phyloP scores from a whole-genome alignment of 148 eudicot species.

The Fagopyrum esculentum region DNA sequence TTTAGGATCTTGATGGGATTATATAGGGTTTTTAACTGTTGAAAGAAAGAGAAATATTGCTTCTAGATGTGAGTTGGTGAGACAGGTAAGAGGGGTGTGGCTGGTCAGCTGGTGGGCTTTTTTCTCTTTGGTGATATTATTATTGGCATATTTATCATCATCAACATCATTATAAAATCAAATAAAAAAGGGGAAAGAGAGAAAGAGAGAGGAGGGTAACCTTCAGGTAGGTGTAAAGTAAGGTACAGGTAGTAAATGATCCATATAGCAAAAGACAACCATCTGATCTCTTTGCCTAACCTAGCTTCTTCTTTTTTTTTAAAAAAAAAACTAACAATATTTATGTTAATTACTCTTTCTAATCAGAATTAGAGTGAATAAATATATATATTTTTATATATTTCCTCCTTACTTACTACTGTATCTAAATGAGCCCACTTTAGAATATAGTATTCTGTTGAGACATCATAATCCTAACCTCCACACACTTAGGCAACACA shows the following conservation, averaged over 20 bases:
- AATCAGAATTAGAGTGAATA: neutral
- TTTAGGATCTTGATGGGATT: slow-evolving; percentile 6
- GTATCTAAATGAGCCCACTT: neutral
- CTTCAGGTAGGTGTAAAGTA: slow-evolving; percentile 10
- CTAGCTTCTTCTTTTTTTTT: neutral
- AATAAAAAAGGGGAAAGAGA: neutral
- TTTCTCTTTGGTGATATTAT: neutral
- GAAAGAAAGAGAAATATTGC: slow-evolving; percentile 5
- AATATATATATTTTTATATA: neutral
- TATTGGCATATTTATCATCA: neutral
- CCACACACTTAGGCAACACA: too few relatives aligned
- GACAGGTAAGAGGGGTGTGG: slow-evolving; percentile 10
- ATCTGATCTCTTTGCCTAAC: neutral
- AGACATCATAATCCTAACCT: neutral
- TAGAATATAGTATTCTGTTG: neutral
- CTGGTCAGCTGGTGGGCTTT: slow-evolving; percentile 11
- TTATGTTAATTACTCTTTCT: neutral
- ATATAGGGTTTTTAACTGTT: neutral
- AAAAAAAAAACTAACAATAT: neutral
- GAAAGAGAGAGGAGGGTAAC: slow-evolving; percentile 1
- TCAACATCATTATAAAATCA: neutral
- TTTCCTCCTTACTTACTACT: neutral
- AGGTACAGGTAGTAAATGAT: slow-evolving; percentile 8
- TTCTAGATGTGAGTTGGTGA: slow-evolving; percentile 12
- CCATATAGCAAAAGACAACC: slow-evolving; percentile 6